These are phyloP conservation scores for Termitomyces sp. DNA, from an alignment of 768 basidiomycete species.

Conservation along the genomic window DNA sequence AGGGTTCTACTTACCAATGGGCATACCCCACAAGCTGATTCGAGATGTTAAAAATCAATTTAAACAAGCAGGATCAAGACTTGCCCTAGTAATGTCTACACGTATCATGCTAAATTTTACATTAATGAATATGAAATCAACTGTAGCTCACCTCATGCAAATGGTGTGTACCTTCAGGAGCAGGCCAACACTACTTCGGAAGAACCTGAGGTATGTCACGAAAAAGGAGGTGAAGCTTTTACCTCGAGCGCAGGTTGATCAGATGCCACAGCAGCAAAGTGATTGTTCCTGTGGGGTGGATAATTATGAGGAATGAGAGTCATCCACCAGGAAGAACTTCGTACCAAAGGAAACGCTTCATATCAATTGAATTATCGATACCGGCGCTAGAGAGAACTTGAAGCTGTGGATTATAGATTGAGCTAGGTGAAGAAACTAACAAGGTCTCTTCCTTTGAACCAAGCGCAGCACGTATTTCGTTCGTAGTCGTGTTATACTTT, in stretches of 20 bases:
- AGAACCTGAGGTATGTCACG: neutral
- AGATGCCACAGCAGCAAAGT: constrained; percentile 65
- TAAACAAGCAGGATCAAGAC: neutral
- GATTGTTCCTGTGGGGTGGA: constrained; percentile 51
- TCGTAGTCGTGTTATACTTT: constrained; percentile 41
- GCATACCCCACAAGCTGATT: constrained; percentile 65
- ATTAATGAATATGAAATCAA: neutral
- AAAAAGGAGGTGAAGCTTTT: neutral
- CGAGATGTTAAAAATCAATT: neutral
- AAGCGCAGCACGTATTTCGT: constrained; percentile 41
- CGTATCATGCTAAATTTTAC: neutral
- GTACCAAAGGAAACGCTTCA: constrained; percentile 68
- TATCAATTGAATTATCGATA: constrained; percentile 60
- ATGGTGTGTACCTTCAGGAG: constrained; percentile 33
- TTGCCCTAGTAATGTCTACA: neutral
- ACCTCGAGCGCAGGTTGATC: constrained; percentile 67
- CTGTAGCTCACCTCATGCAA: constrained; percentile 54
- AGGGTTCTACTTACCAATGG: constrained; percentile 46
- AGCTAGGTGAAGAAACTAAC: constrained; percentile 30
- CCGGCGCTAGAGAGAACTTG: constrained; percentile 42
- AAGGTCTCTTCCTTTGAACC: constrained; percentile 41
- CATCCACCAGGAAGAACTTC: neutral
- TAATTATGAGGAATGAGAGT: neutral
- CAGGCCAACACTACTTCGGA: constrained; percentile 45
- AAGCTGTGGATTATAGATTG: no score